Evolutionary conservation across 2,329 filamentous ascomycete species (phyloP).

Genomic region (Botrytis fabae): DNA sequence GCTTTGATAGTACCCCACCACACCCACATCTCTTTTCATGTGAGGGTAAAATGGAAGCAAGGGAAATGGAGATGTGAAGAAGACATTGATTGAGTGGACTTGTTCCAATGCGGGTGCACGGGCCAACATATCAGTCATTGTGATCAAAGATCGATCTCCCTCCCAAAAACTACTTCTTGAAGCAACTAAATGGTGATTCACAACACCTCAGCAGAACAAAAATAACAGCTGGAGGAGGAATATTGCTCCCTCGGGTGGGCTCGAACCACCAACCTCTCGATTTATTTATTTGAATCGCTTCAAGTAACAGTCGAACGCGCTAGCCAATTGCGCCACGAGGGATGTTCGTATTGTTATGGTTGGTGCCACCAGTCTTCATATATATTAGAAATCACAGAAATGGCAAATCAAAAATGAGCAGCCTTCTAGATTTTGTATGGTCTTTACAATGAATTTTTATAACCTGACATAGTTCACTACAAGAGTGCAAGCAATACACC

Average conservation of each 20-base stretch:
- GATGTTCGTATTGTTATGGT: not conserved
- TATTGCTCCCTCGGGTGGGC: conserved; percentile 6
- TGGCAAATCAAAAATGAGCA: no score
- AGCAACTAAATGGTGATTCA: not conserved
- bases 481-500: not conserved
- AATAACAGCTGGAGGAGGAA: not conserved
- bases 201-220: not conserved
- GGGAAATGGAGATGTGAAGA: not conserved
- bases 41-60: not conserved
- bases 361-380: no score
- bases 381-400: no score
- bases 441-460: not conserved
- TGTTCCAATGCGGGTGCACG: not conserved
- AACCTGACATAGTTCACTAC: not conserved
- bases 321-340: conserved; percentile 25
- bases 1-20: not conserved
- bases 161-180: not conserved
- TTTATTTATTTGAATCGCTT: not conserved
- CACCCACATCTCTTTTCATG: not conserved
- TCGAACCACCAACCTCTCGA: conserved; percentile 23
- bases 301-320: conserved; percentile 22
- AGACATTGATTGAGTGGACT: not conserved
- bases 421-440: not conserved
- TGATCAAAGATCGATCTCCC: no score
- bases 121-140: not conserved